A percentile compares a stretch with the other conserved stretches of the same genome.
Evolutionary conservation across 768 basidiomycete genomes (phyloP).

Genomic region (Pholiota microspora): DNA sequence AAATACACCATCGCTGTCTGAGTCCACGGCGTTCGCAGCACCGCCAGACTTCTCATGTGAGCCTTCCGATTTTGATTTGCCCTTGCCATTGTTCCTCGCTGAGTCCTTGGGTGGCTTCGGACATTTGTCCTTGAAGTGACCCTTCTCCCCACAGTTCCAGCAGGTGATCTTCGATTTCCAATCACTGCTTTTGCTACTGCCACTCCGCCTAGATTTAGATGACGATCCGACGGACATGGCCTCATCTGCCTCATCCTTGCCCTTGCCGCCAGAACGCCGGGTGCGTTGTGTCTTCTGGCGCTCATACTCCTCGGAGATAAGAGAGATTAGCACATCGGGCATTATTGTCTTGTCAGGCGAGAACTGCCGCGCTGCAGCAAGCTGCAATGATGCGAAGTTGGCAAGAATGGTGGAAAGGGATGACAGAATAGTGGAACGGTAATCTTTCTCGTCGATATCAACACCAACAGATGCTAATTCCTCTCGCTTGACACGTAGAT

Average conservation of each 20-base stretch:
- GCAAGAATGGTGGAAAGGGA: constrained; percentile 27
- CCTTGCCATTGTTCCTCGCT: constrained; percentile 12
- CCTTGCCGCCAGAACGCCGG: neutral
- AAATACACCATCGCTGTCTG: constrained; percentile 9
- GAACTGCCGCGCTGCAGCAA: no score
- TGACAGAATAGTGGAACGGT: no score
- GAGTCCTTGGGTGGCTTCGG: no score
- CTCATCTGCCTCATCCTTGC: constrained; percentile 20
- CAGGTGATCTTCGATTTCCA: constrained; percentile 16
- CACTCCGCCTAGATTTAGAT: no score
- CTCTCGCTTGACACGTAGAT: constrained; percentile 21
- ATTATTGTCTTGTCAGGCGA: constrained; percentile 9
- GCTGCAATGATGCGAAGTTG: constrained; percentile 25
- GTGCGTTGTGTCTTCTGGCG: constrained; percentile 11
- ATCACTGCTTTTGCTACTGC: neutral
- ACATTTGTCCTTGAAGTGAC: no score
- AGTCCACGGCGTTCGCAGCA: constrained; percentile 10
- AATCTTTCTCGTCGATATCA: constrained; percentile 24
- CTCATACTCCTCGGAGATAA: constrained; percentile 29
- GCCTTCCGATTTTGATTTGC: constrained; percentile 20
- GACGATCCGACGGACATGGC: constrained; percentile 14
- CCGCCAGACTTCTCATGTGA: neutral
- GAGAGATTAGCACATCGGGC: no score
- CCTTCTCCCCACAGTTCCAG: constrained; percentile 27
- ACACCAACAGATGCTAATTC: constrained; percentile 28